Conservation (phyloP, 805 yeast genomes). For the Candida fluviatilis region DNA sequence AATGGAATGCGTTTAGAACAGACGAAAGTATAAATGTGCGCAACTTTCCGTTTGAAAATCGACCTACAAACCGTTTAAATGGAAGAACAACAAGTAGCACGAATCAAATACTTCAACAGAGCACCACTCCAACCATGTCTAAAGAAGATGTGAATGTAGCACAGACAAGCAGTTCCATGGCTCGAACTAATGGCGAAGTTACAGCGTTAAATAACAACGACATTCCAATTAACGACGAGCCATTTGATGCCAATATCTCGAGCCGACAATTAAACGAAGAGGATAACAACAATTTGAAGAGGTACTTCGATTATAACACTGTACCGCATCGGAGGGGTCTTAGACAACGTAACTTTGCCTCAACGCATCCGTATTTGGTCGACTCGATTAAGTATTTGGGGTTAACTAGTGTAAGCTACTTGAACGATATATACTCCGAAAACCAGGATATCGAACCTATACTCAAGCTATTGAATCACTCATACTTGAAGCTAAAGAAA, state of each 20-base stretch:
- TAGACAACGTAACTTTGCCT: slow-evolving; percentile 39
- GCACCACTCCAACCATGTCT: too few relatives aligned
- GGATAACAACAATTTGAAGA: slow-evolving; percentile 8
- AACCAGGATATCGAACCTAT: slow-evolving; percentile 29
- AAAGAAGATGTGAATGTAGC: too few relatives aligned
- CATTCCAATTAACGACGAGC: too few relatives aligned
- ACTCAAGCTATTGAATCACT: slow-evolving; percentile 30
- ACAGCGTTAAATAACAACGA: too few relatives aligned
- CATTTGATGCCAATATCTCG: too few relatives aligned
- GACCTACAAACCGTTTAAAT: too few relatives aligned
- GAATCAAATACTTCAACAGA: too few relatives aligned
- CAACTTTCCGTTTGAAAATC: too few relatives aligned
- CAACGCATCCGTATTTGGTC: slow-evolving; percentile 41
- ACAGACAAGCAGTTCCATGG: too few relatives aligned
- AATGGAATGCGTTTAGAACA: slow-evolving; percentile 2
- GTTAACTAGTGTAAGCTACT: slow-evolving; percentile 27
- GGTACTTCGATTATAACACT: slow-evolving; percentile 5
- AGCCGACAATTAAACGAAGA: slow-evolving; percentile 6
- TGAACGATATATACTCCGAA: slow-evolving; percentile 36
- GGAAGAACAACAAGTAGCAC: too few relatives aligned
- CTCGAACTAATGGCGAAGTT: too few relatives aligned
- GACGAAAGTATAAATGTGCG: not conserved
- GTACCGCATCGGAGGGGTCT: slow-evolving; percentile 23
- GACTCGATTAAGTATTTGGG: slow-evolving; percentile 44
- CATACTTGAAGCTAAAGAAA: slow-evolving; percentile 26